Base-by-base conservation (phyloP, 495 filamentous ascomycete genomes). In the Hypoxylon intermedium region DNA sequence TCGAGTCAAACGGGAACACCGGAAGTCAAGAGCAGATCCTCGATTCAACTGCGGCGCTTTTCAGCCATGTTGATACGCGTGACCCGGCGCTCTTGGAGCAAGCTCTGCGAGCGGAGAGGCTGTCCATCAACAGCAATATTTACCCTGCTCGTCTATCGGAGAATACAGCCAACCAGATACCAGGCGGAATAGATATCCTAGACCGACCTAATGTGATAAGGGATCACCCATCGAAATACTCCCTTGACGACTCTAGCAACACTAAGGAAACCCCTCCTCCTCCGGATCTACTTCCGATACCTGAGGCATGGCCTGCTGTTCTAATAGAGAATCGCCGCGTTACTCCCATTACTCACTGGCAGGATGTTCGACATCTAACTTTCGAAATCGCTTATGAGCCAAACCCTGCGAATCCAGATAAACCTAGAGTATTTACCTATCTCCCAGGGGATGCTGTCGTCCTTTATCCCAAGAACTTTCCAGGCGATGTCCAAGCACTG, bases 381-480 rank as follows among this genome's bases (percentile, higher is more conserved):
- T 76, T 96, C 12, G 77, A 78, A 0, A 69, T 87, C 2, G 57
- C 77, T 0, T 77, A 7, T 60, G 36, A 13, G 46, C 54, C 33
- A 53, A n/a, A 44, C 12, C 16, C 26, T 0, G 33, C 3, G 21
- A 57, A 18, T 6, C 42, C 16, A 7, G 37, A 30, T 1, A 30
- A 70, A 0, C 55, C 82, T 11, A 54, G 69, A 0, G 85, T 47
- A 37, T 53, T 61, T 19, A 49, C 41, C 37, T 64, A 87, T 52
- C 62, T 65, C 0, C 92, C 95, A 0, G 92, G 93, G 2, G 88
- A 94, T 53, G 84, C 89, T 13, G 72, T 94, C 38, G 80, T 85
- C 6, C 84, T 99, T 31, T 91, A 86, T 23, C 94, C 94, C 0
- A 93, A 96, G 70, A 97, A 97, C 67, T 90, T 88, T 50, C 75